Evolutionary conservation across 1,284 basidiomycete genomes (phyloP).

Genomic region (Moesziomyces sp.): DNA sequence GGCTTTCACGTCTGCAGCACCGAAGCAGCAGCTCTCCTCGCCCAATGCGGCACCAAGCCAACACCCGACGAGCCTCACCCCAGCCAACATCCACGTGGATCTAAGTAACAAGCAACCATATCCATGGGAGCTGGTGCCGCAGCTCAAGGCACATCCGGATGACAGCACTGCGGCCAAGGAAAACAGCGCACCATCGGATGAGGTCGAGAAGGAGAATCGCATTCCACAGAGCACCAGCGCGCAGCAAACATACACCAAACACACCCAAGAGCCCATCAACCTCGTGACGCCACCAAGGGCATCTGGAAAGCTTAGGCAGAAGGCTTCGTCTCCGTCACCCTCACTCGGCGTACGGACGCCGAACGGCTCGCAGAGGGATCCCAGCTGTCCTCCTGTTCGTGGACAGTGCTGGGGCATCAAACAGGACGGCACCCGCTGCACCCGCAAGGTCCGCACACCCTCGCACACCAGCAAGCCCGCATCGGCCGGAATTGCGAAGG

Average conservation of each 20-base stretch:
- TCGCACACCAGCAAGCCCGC: not conserved
- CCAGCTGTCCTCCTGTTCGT: slow-evolving; percentile 14
- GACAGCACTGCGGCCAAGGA: not conserved
- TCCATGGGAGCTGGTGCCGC: slow-evolving; percentile 35
- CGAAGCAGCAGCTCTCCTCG: too few relatives aligned
- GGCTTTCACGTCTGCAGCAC: not conserved
- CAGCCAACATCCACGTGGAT: slow-evolving; percentile 10
- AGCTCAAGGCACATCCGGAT: not conserved
- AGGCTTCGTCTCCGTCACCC: not conserved
- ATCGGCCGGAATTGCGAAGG: not conserved
- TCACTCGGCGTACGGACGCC: slow-evolving; percentile 1
- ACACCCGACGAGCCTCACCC: slow-evolving; percentile 12
- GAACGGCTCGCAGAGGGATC: slow-evolving; percentile 13
- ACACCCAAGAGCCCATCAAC: not conserved
- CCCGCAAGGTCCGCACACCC: slow-evolving; percentile 12
- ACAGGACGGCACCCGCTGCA: slow-evolving; percentile 48
- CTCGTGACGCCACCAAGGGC: not conserved
- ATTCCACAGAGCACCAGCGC: too few relatives aligned
- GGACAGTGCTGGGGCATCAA: slow-evolving; percentile 59
- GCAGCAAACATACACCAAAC: too few relatives aligned
- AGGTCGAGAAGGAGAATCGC: not conserved
- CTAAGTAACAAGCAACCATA: slow-evolving; percentile 15
- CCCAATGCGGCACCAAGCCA: too few relatives aligned
- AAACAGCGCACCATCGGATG: not conserved
- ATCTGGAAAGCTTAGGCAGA: not conserved